These are phyloP conservation scores for Coccomyxa subellipsoidea DNA, from an alignment of 163 green algal species.

Conservation along the genomic window DNA sequence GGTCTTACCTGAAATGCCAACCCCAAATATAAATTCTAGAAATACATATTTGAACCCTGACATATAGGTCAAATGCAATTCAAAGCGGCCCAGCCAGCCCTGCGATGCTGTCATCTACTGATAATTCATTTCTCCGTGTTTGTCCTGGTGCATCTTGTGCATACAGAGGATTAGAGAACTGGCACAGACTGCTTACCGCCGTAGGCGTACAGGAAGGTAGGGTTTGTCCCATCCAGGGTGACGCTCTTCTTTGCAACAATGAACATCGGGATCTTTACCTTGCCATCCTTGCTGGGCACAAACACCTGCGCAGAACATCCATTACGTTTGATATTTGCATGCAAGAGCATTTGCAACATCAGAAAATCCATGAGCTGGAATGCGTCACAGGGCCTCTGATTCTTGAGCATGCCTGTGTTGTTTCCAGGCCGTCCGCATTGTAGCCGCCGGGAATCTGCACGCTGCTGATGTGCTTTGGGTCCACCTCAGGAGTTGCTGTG, in stretches of 20 bases:
- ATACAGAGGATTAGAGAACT: background rate
- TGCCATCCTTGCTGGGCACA: slow-evolving; percentile 77
- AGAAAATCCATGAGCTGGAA: too few species aligned
- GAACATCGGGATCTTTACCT: slow-evolving; percentile 83
- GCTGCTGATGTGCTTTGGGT: background rate
- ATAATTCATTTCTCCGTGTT: too few species aligned
- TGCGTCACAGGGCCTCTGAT: too few species aligned
- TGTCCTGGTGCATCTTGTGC: background rate
- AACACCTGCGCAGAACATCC: slow-evolving; percentile 85
- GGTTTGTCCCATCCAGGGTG: slow-evolving; percentile 57
- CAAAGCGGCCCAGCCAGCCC: too few species aligned
- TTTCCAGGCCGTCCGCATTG: slow-evolving; percentile 39
- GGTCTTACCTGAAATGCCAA: too few species aligned
- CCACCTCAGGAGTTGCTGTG: slow-evolving; percentile 1
- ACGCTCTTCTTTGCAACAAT: slow-evolving; percentile 69
- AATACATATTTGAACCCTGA: too few species aligned
- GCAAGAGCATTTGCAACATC: too few species aligned
- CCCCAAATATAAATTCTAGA: too few species aligned
- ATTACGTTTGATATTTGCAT: too few species aligned
- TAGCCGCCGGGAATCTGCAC: background rate
- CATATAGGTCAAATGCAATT: too few species aligned
- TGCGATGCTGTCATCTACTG: too few species aligned
- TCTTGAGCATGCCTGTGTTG: slow-evolving; percentile 29
- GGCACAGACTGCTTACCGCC: slow-evolving; percentile 41
- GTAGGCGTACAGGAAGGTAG: slow-evolving; percentile 91